A percentile compares a stretch with the other conserved stretches of the same genome.
These are phyloP conservation scores for Colletotrichum horii DNA, from an alignment of 2,329 filamentous ascomycete species.

Conservation along the genomic window DNA sequence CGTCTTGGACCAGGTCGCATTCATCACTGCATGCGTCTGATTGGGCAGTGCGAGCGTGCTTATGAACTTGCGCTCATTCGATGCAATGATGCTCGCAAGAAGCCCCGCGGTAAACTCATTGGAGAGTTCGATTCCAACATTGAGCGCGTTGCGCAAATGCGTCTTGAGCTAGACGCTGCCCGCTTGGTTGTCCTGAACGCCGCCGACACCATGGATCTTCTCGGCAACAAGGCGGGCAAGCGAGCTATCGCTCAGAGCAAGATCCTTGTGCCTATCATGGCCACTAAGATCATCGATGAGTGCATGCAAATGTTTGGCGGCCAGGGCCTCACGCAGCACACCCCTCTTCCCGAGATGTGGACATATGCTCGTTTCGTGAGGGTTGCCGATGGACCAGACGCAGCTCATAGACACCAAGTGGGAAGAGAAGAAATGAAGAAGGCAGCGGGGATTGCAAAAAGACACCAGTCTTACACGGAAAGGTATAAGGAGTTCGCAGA, in stretches of 20 bases:
- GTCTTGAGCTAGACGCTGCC: conserved; percentile 91
- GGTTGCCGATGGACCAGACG: conserved; percentile 92
- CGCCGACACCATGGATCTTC: conserved; percentile 89
- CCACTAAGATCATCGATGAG: conserved; percentile 90
- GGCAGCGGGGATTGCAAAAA: conserved; percentile 62
- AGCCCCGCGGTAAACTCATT: conserved; percentile 86
- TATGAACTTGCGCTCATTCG: conserved; percentile 94
- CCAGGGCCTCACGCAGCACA: conserved; percentile 92
- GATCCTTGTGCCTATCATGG: conserved; percentile 82
- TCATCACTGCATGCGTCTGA: conserved; percentile 95
- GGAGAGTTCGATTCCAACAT: conserved; percentile 91
- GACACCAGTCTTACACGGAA: conserved; percentile 67
- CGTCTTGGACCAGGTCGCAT: conserved; percentile 94
- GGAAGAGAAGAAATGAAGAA: conserved; percentile 80
- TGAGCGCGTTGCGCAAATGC: conserved; percentile 89
- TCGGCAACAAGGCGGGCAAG: conserved; percentile 85
- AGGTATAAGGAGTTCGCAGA: conserved; percentile 70
- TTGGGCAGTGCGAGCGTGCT: conserved; percentile 87
- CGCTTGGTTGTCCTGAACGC: conserved; percentile 92
- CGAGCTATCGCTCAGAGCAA: conserved; percentile 98
- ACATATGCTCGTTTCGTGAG: conserved; percentile 81
- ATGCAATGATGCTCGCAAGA: conserved; percentile 89
- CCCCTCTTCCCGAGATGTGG: conserved; percentile 88
- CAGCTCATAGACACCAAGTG: conserved; percentile 87
- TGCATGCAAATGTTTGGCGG: conserved; percentile 93